Evolutionary conservation across 108 stramenopile species (phyloP), one percentile per base, ranked within the genome.

Genomic region (Cyclotella distinguenda): DNA sequence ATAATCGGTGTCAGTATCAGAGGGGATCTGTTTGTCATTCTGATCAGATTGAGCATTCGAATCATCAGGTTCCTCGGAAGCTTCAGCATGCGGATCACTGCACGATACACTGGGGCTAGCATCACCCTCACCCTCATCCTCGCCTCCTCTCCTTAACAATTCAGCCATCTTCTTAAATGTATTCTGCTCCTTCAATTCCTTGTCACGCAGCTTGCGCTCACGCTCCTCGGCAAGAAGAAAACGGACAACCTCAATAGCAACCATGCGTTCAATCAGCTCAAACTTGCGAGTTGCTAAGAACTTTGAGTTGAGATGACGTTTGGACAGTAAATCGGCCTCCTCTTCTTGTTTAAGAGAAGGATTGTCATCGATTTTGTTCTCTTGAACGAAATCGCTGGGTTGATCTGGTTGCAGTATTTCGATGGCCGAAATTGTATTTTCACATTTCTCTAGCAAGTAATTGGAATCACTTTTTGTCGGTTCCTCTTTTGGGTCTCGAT

Each of bases 231-330:
- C 68, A 42, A 77, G 60, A 50, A 77, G 68, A 52, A 70, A 77
- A n/a, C 76, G 76, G 2, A 77, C 76, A 21, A 77, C 47, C 46
- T 77, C 76, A 46, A 77, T 77, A 4, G 66, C 76, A 36, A 77
- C 62, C 9, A 70, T 67, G 9, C 76, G 76, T 59, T 77, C 76
- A 23, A 77, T 65, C 18, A 77, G 43, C 38, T 77, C 76, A 34
- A 62, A 77, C 40, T 77, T 77, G 21, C 76, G 63, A 13, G 76
- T 69, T 4, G 76, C 76, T 15, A 77, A 55, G 43, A 77, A 77
- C 38, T 64, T 69, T 51, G 76, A 68, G 32, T 77, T 77, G 25
- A 77, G 64, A 25, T 54, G 58, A 22, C 68, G 65, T 54, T 59
- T 77, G 12, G 68, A 52, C 12, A 13, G 64, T 11, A 50, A 48